Conservation (phyloP, 1,139 yeast genomes). For the Neolecta irregularis region DNA sequence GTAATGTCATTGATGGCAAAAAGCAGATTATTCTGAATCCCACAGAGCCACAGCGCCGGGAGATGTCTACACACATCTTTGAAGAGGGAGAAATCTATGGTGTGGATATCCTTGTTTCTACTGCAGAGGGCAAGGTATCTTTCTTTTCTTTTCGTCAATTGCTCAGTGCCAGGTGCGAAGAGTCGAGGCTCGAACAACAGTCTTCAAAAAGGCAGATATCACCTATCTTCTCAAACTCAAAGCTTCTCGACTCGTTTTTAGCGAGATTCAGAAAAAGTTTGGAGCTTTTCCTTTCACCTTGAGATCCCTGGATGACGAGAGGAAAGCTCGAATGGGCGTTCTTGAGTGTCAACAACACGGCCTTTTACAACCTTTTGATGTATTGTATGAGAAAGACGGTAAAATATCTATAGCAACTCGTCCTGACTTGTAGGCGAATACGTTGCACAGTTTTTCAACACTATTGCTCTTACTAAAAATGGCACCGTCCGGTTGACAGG, state of each 20-base stretch:
- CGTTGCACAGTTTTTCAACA: conserved; percentile 56
- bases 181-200: conserved; percentile 48
- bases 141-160: neutral
- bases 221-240: conserved; percentile 57
- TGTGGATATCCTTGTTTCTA: conserved; percentile 52
- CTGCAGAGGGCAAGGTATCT: conserved; percentile 43
- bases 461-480: conserved; percentile 59
- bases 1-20: conserved; percentile 57
- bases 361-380: conserved; percentile 54
- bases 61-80: conserved; percentile 48
- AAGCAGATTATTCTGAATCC: conserved; percentile 70
- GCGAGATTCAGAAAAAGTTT: conserved; percentile 50
- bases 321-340: conserved; percentile 61
- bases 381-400: conserved; percentile 55
- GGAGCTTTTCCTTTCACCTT: conserved; percentile 62
- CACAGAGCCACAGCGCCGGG: conserved; percentile 47
- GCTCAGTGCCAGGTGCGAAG: conserved; percentile 29
- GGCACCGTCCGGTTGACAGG: conserved; percentile 56
- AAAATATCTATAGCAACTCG: neutral
- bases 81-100: conserved; percentile 72
- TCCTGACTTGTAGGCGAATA: too few species aligned
- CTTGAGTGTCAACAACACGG: conserved; percentile 60
- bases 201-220: conserved; percentile 55
- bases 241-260: conserved; percentile 51
- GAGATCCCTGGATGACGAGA: conserved; percentile 51